These are phyloP conservation scores for Leccinum broughii DNA, from an alignment of 768 basidiomycete genomes.

Conservation along the genomic window DNA sequence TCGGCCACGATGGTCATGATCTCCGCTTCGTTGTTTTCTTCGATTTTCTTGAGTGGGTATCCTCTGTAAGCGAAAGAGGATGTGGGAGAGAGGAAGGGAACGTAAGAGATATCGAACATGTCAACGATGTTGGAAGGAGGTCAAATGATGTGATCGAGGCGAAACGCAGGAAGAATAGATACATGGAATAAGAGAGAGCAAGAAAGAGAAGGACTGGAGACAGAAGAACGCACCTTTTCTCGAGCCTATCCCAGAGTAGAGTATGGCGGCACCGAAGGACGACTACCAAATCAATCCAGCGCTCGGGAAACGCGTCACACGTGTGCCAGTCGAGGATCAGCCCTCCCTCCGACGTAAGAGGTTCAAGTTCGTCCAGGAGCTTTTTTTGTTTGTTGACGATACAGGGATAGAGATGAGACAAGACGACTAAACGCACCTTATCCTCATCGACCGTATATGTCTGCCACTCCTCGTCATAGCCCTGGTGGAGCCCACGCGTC, in stretches of 20 bases:
- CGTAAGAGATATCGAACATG: background rate
- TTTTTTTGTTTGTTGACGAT: slow-evolving; percentile 31
- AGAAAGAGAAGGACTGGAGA: background rate
- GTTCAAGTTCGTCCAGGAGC: slow-evolving; percentile 89
- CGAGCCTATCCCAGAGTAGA: slow-evolving; percentile 84
- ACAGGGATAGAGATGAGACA: background rate
- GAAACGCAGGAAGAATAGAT: too few species aligned
- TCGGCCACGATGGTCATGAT: slow-evolving; percentile 93
- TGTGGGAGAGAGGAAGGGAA: background rate
- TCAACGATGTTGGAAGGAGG: background rate
- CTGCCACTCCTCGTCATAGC: slow-evolving; percentile 94
- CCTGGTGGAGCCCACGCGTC: slow-evolving; percentile 74
- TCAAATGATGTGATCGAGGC: background rate
- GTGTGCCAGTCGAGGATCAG: slow-evolving; percentile 94
- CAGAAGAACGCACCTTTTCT: slow-evolving; percentile 64
- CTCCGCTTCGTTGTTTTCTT: slow-evolving; percentile 98
- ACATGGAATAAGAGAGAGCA: too few species aligned
- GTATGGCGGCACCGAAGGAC: slow-evolving; percentile 90
- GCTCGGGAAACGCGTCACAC: slow-evolving; percentile 90
- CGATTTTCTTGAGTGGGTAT: slow-evolving; percentile 90
- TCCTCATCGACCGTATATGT: slow-evolving; percentile 95
- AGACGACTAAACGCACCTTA: slow-evolving; percentile 55
- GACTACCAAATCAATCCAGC: slow-evolving; percentile 95
- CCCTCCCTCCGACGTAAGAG: slow-evolving; percentile 65
- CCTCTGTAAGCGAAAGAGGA: slow-evolving; percentile 46